Evolutionary conservation across 2,329 filamentous ascomycete species (phyloP), one percentile per base, ranked within the genome.

Genomic region (Aspergillus japonicus): DNA sequence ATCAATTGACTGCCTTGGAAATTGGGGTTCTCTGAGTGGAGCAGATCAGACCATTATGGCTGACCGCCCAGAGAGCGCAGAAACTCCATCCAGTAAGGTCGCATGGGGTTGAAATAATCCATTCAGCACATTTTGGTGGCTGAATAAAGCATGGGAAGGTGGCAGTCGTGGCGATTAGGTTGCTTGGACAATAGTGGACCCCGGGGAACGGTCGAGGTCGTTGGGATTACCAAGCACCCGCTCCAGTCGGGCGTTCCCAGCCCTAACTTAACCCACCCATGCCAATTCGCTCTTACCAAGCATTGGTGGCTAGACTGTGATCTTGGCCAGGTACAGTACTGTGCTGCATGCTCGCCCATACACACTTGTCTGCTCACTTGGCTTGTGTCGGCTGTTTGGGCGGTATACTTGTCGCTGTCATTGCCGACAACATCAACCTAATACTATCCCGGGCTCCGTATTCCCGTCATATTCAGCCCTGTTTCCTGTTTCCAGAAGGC

Each of bases 151-250:
- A 29, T 29, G 26, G 26, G 26, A 29, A 6, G 5, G 5, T 44
- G 14, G 7, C 39, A 16, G 16, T 44, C 6, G 39, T 19, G 39
- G 12, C 33, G 33, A 35, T 35, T 35, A 35, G 12, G 33, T 35
- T 35, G 4, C 33, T 35, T 35, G 14, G 11, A 16, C 33, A 12
- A 16, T 1, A 8, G 39, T 50, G 48, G 24, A 23, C 26, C n/a
- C n/a, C 7, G 24, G 42, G 39, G 53, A 55, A 48, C 53, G 53
- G 47, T 55, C 53, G 42, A 55, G 53, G 33, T 55, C n/a, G 39
- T 6, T 26, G 53, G 39, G 53, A 47, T 55, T 55, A 55, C 53
- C 53, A 55, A 55, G 53, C 53, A n/a, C 16, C 53, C 11, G 42
- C n/a, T 5, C 39, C 53, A 23, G 23, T 47, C 42, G 42, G 42